Conservation (phyloP, 2,329 filamentous ascomycete genomes). For the Fusarium humuli region DNA sequence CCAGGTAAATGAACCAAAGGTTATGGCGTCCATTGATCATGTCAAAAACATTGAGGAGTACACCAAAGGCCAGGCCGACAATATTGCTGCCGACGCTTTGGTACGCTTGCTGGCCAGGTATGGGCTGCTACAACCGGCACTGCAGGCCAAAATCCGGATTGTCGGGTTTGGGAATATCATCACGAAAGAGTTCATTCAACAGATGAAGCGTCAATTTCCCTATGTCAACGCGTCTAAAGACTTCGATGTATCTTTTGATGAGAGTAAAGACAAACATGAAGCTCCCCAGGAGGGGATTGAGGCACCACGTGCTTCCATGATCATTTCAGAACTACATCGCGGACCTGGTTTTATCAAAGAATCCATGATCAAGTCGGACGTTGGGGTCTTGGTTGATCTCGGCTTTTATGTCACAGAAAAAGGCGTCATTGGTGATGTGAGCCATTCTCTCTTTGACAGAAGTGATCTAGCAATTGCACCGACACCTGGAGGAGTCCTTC, state of each 20-base stretch:
- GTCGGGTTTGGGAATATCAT: neutral
- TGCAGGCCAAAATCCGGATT: neutral
- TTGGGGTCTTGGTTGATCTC: neutral
- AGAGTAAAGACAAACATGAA: neutral
- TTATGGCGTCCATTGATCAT: neutral
- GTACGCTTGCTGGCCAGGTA: neutral
- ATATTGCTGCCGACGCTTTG: conserved; percentile 1
- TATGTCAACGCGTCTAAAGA: neutral
- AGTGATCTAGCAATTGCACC: conserved; percentile 5
- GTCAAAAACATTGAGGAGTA: conserved; percentile 6
- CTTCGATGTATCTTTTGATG: neutral
- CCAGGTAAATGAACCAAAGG: neutral
- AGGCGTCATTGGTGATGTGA: neutral
- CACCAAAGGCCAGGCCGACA: neutral
- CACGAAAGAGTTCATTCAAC: neutral
- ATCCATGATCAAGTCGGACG: neutral
- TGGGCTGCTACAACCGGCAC: neutral
- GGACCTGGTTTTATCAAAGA: conserved; percentile 1
- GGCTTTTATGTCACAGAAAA: conserved; percentile 6
- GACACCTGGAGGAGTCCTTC: neutral
- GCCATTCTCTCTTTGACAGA: neutral
- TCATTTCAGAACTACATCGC: neutral
- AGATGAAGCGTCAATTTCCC: conserved; percentile 1
- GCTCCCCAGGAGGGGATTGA: neutral
- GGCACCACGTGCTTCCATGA: neutral